These are phyloP conservation scores for Gynochthodes officinalis DNA, from an alignment of 257 asterid genomes.

Conservation along the genomic window DNA sequence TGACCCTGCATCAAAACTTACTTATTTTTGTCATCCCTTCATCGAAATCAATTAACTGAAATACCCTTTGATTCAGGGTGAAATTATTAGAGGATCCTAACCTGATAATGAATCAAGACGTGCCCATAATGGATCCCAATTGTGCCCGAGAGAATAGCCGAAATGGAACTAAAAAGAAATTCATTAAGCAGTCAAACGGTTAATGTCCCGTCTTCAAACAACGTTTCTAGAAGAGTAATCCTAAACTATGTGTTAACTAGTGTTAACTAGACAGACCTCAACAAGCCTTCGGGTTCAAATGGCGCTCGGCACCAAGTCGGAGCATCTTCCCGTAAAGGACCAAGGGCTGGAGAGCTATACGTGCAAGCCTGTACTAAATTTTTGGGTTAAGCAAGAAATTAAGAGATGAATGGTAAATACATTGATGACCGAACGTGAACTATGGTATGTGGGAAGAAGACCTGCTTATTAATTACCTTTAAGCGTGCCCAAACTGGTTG, in stretches of 20 bases:
- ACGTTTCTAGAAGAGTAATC: not conserved
- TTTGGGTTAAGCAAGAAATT: not conserved
- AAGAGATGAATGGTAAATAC: not conserved
- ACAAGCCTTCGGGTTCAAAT: constrained; percentile 83
- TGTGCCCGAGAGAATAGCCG: constrained; percentile 75
- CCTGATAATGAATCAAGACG: constrained; percentile 76
- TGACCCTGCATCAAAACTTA: constrained; percentile 46
- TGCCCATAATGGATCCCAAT: constrained; percentile 92
- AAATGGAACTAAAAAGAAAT: constrained; percentile 52
- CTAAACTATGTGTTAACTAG: no score
- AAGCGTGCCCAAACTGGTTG: constrained; percentile 76
- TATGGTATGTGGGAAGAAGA: constrained; percentile 8
- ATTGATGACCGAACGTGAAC: not conserved
- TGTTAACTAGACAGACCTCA: constrained; percentile 41
- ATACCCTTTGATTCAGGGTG: not conserved
- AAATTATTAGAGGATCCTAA: constrained; percentile 6
- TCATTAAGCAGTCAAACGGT: constrained; percentile 2
- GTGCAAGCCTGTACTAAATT: constrained; percentile 76
- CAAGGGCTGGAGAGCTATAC: constrained; percentile 58
- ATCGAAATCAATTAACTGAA: not conserved
- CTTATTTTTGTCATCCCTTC: not conserved
- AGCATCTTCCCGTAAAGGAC: constrained; percentile 58
- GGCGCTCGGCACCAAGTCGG: constrained; percentile 86
- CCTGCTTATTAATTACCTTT: constrained; percentile 23
- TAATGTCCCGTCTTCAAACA: not conserved